Conservation (phyloP, 257 asterid genomes). For the Solanum sitiens region DNA sequence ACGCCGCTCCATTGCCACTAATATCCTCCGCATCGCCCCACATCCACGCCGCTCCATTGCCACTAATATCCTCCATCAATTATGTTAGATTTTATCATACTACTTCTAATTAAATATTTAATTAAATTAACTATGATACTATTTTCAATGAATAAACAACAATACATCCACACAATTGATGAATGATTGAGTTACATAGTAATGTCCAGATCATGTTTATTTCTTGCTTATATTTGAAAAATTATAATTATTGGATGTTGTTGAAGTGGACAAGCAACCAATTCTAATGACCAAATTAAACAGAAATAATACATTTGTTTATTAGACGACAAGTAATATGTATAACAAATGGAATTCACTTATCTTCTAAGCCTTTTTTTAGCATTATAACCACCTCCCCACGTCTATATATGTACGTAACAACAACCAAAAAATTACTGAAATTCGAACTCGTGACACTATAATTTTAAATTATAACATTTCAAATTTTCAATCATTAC, state of each 20-base stretch:
- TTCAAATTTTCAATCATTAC: too few species aligned
- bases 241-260: neutral
- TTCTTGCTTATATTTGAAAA: constrained; percentile 7
- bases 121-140: neutral
- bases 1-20: too few species aligned
- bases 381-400: neutral
- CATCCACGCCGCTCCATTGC: too few species aligned
- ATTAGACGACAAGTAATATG: neutral
- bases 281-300: constrained; percentile 4
- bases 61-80: too few species aligned
- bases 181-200: neutral
- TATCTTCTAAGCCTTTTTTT: neutral
- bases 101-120: neutral
- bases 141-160: neutral
- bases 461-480: neutral
- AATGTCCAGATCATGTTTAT: constrained; percentile 10
- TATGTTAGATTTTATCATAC: neutral
- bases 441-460: neutral
- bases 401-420: neutral
- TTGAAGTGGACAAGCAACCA: neutral
- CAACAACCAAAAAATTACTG: neutral
- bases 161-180: neutral
- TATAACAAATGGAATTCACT: neutral
- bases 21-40: too few species aligned
- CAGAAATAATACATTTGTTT: constrained; percentile 6